Conservation (phyloP, 2,329 filamentous ascomycete genomes). For the Fusarium cicatricum region DNA sequence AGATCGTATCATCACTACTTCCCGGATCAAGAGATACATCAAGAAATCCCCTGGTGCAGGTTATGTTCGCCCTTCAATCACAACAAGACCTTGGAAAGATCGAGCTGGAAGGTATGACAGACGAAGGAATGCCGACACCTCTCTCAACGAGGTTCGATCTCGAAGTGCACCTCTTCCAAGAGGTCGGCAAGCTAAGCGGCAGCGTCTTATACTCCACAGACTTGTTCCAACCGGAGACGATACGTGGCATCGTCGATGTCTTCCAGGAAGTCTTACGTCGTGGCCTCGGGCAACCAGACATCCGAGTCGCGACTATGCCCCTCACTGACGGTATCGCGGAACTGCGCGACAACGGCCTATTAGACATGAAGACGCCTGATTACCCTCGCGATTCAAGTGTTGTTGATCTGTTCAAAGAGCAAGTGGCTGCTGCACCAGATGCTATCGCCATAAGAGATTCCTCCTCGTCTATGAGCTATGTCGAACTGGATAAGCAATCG, state of each 20-base stretch:
- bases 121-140: too few relatives aligned
- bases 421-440: slow-evolving; percentile 16
- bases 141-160: slow-evolving; percentile 28
- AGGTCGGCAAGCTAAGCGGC: too few relatives aligned
- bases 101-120: too few relatives aligned
- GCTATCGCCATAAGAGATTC: too few relatives aligned
- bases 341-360: neutral
- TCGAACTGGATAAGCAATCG: slow-evolving; percentile 31
- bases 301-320: neutral
- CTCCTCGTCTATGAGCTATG: too few relatives aligned
- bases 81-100: slow-evolving; percentile 34
- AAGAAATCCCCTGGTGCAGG: slow-evolving; percentile 3
- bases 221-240: slow-evolving; percentile 30
- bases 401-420: slow-evolving; percentile 32
- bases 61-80: slow-evolving; percentile 23
- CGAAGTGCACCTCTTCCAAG: slow-evolving; percentile 39
- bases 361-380: neutral
- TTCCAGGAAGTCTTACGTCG: slow-evolving; percentile 28
- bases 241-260: slow-evolving; percentile 24
- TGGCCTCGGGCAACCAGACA: slow-evolving; percentile 19
- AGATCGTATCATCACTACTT: slow-evolving; percentile 3
- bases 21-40: slow-evolving; percentile 7
- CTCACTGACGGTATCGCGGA: too few relatives aligned
- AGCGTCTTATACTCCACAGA: too few relatives aligned
- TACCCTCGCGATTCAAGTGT: slow-evolving; percentile 29